These are phyloP conservation scores for Zygoascus meyerae DNA, from an alignment of 1,139 yeast species.

Conservation along the genomic window DNA sequence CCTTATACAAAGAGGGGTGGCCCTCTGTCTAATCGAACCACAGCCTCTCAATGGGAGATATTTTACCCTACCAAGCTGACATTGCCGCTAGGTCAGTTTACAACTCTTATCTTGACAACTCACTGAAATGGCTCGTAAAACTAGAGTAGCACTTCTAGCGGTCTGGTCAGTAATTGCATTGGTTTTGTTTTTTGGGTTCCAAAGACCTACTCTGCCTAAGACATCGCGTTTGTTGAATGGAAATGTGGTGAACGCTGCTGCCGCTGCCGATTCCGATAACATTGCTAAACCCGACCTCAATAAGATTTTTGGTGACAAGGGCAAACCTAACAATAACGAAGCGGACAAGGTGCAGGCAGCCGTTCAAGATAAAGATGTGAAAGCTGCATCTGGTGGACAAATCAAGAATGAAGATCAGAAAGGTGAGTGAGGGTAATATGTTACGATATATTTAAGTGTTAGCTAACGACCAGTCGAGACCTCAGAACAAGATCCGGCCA, in stretches of 20 bases:
- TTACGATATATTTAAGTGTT: not conserved
- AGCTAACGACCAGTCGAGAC: constrained; percentile 17
- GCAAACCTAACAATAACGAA: constrained; percentile 1
- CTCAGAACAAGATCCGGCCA: constrained; percentile 29
- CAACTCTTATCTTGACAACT: no score
- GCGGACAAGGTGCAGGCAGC: not conserved
- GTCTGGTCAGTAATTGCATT: constrained; percentile 26
- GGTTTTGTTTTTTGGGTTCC: constrained; percentile 24
- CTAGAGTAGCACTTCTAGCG: constrained; percentile 25
- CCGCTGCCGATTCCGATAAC: constrained; percentile 15
- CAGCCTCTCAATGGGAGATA: no score
- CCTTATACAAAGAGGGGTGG: no score
- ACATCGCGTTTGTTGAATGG: no score
- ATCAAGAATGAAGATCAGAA: no score
- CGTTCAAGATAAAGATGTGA: not conserved
- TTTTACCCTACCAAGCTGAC: constrained; percentile 1
- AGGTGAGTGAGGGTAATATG: not conserved
- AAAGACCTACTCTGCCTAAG: constrained; percentile 9
- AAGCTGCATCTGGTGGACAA: not conserved
- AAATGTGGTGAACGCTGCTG: not conserved
- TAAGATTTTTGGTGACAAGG: constrained; percentile 13
- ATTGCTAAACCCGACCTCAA: constrained; percentile 6
- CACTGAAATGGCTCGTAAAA: constrained; percentile 20
- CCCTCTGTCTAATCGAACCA: no score
- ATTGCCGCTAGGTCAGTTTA: no score